These are phyloP conservation scores for Paramecium pentaurelia DNA, from an alignment of 73 alveolate genomes.

Conservation along the genomic window DNA sequence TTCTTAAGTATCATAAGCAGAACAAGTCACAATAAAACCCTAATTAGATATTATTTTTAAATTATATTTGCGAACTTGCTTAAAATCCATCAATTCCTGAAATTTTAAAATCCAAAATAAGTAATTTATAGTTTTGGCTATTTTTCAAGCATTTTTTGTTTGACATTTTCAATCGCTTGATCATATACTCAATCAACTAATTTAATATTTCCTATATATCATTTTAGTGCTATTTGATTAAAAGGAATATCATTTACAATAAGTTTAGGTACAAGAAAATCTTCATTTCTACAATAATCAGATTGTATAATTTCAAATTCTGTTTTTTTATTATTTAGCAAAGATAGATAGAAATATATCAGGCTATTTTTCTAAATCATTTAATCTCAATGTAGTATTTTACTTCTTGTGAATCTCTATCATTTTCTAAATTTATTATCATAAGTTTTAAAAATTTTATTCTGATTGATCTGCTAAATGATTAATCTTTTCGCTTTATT, in stretches of 20 bases:
- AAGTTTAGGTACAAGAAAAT: neutral
- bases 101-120: slow-evolving; percentile 52
- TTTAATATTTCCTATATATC: neutral
- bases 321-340: neutral
- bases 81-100: slow-evolving; percentile 53
- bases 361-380: neutral
- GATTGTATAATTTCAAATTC: neutral
- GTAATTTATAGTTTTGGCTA: neutral
- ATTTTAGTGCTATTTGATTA: neutral
- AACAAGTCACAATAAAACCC: neutral
- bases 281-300: neutral
- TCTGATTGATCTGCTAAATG: neutral
- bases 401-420: neutral
- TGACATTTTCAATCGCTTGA: neutral
- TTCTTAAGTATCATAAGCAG: slow-evolving; percentile 8
- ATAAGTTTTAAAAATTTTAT: neutral
- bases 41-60: neutral
- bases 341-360: neutral
- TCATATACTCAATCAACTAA: neutral
- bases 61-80: neutral
- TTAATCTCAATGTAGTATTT: neutral
- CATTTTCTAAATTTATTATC: neutral
- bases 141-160: neutral
- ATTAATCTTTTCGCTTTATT: neutral
- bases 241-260: neutral